Percentiles rank a stretch among this genome's conserved stretches.
phyloP scores from a whole-genome alignment of 805 yeast species.

The Kluyveromyces lactis region DNA sequence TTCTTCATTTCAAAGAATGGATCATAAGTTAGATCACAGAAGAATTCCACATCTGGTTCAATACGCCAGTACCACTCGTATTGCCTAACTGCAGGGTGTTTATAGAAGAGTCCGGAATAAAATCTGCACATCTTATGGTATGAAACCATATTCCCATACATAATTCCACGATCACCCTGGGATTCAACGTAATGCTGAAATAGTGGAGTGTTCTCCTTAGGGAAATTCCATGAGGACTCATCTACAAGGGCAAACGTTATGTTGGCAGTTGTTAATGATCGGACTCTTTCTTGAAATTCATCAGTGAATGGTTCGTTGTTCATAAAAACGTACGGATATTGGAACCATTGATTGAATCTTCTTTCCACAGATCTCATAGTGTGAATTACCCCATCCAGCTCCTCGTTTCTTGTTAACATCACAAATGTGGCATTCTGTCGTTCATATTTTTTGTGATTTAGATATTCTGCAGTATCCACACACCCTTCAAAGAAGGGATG shows the following conservation, averaged over 20 bases:
- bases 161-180: conserved; percentile 77
- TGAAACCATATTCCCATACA: conserved; percentile 75
- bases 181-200: conserved; percentile 50
- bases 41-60: conserved; percentile 87
- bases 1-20: conserved; percentile 77
- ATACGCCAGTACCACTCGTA: conserved; percentile 95
- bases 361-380: conserved; percentile 72
- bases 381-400: conserved; percentile 64
- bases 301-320: conserved; percentile 70
- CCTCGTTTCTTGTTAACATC: conserved; percentile 74
- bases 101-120: conserved; percentile 74
- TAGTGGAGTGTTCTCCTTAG: conserved; percentile 20
- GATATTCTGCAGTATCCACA: conserved; percentile 36
- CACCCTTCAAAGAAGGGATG: conserved; percentile 52
- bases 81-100: conserved; percentile 62
- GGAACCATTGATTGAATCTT: conserved; percentile 89
- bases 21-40: conserved; percentile 86
- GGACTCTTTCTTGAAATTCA: conserved; percentile 50
- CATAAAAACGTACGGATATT: conserved; percentile 86
- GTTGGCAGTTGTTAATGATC: conserved; percentile 44
- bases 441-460: conserved; percentile 17
- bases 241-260: conserved; percentile 68
- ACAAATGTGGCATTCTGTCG: conserved; percentile 81
- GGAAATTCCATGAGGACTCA: conserved; percentile 62
- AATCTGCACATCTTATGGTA: conserved; percentile 96